phyloP scores from a whole-genome alignment of 345 rosid genomes.

The Microcos paniculata region DNA sequence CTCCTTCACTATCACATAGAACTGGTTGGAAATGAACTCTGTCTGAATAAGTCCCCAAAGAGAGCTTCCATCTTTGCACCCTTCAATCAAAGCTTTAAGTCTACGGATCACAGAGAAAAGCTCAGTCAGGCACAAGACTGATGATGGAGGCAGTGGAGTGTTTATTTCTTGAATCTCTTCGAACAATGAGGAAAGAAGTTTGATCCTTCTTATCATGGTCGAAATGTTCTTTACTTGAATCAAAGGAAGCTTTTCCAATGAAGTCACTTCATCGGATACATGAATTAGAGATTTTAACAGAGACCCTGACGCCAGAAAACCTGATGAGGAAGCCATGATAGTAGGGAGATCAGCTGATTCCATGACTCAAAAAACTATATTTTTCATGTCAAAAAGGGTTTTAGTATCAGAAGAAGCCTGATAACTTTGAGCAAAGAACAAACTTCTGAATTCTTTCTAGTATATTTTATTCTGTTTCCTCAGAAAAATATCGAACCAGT shows the following conservation, averaged over 20 bases:
- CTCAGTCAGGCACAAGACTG: conserved; percentile 54
- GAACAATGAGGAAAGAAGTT: conserved; percentile 51
- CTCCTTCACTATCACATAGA: conserved; percentile 52
- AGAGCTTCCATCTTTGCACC: conserved; percentile 50
- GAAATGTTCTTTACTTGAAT: conserved; percentile 48
- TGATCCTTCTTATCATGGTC: conserved; percentile 56
- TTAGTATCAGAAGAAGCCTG: not conserved
- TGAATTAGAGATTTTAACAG: conserved; percentile 49
- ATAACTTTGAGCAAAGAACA: not conserved
- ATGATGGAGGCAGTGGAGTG: conserved; percentile 51
- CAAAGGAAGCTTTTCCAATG: conserved; percentile 49
- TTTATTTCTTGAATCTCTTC: conserved; percentile 51
- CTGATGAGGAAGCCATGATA: conserved; percentile 39
- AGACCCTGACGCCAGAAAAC: conserved; percentile 42
- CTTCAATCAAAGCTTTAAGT: conserved; percentile 43
- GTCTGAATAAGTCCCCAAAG: conserved; percentile 51
- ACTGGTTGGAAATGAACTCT: conserved; percentile 44
- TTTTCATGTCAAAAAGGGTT: conserved; percentile 19
- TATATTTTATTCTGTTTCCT: not conserved
- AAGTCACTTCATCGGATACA: conserved; percentile 42
- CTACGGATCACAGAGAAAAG: conserved; percentile 50
- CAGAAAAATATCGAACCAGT: conserved; percentile 19
- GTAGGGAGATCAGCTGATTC: conserved; percentile 27
- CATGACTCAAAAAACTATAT: conserved; percentile 11
- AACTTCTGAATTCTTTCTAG: not conserved